Evolutionary conservation across 306 rosid species (phyloP).

Genomic region (Sicyos edulis): DNA sequence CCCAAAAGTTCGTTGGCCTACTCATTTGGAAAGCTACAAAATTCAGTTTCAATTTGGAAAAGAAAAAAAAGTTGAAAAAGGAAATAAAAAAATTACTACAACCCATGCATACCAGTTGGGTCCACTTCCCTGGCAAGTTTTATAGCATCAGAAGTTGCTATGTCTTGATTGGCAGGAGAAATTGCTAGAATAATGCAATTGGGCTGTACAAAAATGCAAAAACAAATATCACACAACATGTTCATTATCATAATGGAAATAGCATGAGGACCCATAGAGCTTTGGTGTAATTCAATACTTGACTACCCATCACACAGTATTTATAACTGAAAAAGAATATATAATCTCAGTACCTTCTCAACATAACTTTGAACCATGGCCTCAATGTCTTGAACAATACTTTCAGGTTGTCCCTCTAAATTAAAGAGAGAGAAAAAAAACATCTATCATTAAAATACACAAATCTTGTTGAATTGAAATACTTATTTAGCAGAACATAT

Average conservation of each 20-base stretch:
- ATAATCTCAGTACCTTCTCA: constrained; percentile 55
- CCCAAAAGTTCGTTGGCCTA: constrained; percentile 88
- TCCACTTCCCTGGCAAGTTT: constrained; percentile 86
- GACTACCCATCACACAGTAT: neutral
- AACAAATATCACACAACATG: constrained; percentile 13
- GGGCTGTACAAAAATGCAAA: constrained; percentile 47
- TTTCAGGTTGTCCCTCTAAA: constrained; percentile 95
- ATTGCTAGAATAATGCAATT: constrained; percentile 77
- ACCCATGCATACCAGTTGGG: constrained; percentile 48
- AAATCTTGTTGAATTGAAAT: neutral
- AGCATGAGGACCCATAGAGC: neutral
- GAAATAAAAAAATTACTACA: neutral
- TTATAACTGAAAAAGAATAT: neutral
- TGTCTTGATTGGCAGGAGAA: constrained; percentile 92
- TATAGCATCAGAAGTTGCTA: constrained; percentile 93
- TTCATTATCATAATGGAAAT: neutral
- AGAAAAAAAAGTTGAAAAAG: neutral
- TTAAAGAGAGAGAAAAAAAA: constrained; percentile 4
- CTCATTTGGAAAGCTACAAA: constrained; percentile 16
- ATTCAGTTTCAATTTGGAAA: constrained; percentile 1
- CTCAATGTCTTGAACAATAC: constrained; percentile 87
- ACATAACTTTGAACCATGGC: constrained; percentile 74
- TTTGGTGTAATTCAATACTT: neutral
- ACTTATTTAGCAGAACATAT: neutral
- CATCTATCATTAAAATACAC: neutral